Conservation (phyloP, 208 protist genomes). For the Crithidia sp. region DNA sequence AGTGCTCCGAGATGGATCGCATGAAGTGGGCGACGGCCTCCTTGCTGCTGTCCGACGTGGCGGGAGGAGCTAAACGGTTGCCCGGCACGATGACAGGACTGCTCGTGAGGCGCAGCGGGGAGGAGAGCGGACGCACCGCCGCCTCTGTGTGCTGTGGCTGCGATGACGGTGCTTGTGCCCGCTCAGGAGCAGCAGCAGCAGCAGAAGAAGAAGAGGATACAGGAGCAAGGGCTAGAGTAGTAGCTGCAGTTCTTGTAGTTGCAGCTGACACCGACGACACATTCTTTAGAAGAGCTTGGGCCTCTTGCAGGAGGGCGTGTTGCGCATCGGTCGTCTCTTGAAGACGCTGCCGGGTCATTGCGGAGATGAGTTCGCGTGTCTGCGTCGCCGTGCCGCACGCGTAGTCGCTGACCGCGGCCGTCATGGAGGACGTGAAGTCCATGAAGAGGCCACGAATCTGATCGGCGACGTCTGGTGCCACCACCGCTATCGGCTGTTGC, state of each 20-base stretch:
- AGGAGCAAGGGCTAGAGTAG: no score
- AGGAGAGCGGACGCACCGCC: background rate
- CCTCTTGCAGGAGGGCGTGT: slow-evolving; percentile 6
- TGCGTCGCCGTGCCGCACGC: slow-evolving; percentile 1
- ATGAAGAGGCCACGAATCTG: slow-evolving; percentile 14
- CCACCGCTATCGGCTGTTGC: background rate
- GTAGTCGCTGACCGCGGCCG: slow-evolving; percentile 10
- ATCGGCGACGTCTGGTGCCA: background rate
- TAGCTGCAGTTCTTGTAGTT: background rate
- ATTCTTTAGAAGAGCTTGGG: background rate
- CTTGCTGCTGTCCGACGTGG: background rate
- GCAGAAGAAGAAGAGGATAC: background rate
- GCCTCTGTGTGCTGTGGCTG: background rate
- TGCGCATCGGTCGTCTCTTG: slow-evolving; percentile 10
- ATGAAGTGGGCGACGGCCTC: background rate
- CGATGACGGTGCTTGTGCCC: background rate
- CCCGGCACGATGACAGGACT: background rate
- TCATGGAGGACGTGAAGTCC: slow-evolving; percentile 8
- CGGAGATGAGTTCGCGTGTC: slow-evolving; percentile 11
- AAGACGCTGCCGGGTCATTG: slow-evolving; percentile 1
- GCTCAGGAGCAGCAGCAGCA: background rate
- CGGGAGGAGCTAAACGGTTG: background rate
- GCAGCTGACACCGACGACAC: background rate
- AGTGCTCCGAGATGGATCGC: background rate
- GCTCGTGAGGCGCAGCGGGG: background rate